Percentiles rank a stretch among this genome's conserved stretches.
phyloP scores from a whole-genome alignment of 176 grass and related monocot species.

The Triticum turgidum region DNA sequence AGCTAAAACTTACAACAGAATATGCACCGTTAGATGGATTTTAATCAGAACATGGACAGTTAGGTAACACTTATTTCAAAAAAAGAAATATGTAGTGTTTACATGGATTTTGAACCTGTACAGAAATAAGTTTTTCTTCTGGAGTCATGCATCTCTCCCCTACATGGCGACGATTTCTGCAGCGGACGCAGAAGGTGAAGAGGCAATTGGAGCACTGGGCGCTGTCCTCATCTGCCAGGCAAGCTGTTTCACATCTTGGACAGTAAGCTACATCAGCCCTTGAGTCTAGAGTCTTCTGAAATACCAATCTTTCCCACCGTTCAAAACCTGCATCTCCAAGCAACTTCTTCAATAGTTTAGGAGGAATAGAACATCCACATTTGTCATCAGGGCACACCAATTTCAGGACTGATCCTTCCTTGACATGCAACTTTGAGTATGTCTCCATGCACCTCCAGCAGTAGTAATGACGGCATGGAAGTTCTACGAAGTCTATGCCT shows the following conservation, averaged over 20 bases:
- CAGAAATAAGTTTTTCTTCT: slow-evolving; percentile 46
- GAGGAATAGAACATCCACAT: slow-evolving; percentile 44
- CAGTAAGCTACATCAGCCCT: slow-evolving; percentile 56
- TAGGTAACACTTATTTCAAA: background rate
- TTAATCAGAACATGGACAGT: background rate
- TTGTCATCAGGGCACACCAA: slow-evolving; percentile 46
- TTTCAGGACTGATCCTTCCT: slow-evolving; percentile 56
- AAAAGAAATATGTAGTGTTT: background rate
- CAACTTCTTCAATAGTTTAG: slow-evolving; percentile 49
- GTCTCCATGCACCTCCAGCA: slow-evolving; percentile 56
- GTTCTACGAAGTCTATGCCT: slow-evolving; percentile 49
- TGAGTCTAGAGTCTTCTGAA: slow-evolving; percentile 54
- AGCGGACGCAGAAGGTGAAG: slow-evolving; percentile 53
- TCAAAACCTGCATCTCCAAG: slow-evolving; percentile 51
- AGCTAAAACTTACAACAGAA: slow-evolving; percentile 2
- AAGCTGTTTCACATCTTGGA: slow-evolving; percentile 57
- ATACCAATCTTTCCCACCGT: slow-evolving; percentile 55
- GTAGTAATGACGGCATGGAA: slow-evolving; percentile 59
- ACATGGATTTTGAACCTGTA: slow-evolving; percentile 34
- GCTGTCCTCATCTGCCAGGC: slow-evolving; percentile 53
- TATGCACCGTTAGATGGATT: background rate
- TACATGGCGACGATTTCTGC: slow-evolving; percentile 47
- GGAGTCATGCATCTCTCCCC: slow-evolving; percentile 45
- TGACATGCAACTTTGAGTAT: slow-evolving; percentile 60
- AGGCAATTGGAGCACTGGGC: slow-evolving; percentile 56